Evolutionary conservation across 2,329 filamentous ascomycete species (phyloP).

Genomic region (Colletotrichum spinosum): DNA sequence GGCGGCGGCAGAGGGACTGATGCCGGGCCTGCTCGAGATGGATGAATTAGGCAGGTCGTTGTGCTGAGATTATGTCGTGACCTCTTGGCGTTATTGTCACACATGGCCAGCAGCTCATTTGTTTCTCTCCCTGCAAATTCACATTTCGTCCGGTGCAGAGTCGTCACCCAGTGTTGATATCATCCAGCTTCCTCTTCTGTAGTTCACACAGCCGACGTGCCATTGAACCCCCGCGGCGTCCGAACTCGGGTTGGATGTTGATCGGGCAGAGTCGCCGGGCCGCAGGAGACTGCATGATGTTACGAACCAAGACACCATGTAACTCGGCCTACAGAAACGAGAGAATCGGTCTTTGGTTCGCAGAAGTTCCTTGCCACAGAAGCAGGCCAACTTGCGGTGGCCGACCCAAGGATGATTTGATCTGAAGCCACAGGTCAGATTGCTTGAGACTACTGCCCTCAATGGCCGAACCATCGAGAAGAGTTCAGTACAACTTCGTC

Average conservation of each 20-base stretch:
- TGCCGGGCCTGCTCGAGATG: background rate
- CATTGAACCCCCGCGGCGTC: background rate
- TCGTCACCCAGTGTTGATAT: background rate
- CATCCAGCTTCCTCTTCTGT: background rate
- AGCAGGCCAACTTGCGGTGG: background rate
- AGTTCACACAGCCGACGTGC: background rate
- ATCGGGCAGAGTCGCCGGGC: slow-evolving; percentile 7
- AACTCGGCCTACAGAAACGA: background rate
- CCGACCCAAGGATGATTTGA: background rate
- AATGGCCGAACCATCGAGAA: too few species aligned
- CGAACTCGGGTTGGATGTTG: background rate
- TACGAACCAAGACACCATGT: slow-evolving; percentile 11
- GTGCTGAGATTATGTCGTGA: slow-evolving; percentile 19
- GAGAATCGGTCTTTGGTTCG: background rate
- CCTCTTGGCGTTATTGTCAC: slow-evolving; percentile 21
- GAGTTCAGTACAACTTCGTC: background rate
- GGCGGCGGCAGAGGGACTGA: background rate
- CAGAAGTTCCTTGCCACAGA: background rate
- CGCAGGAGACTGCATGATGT: slow-evolving; percentile 18
- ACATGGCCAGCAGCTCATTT: background rate
- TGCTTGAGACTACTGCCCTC: background rate
- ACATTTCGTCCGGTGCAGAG: too few species aligned
- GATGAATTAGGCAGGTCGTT: slow-evolving; percentile 28
- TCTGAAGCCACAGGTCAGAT: background rate
- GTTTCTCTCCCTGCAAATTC: background rate